These are phyloP conservation scores for Paratinospora sagittata DNA, from an alignment of 164 flowering plant genomes.

Conservation along the genomic window DNA sequence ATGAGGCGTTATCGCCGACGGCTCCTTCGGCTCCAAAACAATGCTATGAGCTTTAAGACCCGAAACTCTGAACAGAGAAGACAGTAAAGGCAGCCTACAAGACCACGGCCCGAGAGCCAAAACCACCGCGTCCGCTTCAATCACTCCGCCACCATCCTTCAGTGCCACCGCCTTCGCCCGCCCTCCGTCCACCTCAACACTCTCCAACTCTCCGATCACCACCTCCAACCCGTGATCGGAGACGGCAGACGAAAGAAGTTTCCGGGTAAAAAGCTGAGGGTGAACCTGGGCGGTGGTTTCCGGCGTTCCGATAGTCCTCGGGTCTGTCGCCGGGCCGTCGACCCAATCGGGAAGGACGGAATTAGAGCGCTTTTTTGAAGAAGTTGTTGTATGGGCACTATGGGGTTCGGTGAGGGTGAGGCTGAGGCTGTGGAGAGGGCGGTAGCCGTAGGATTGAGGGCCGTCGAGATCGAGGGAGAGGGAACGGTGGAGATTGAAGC, in stretches of 20 bases:
- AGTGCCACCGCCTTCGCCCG: slow-evolving; percentile 44
- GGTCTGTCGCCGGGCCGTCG: slow-evolving; percentile 46
- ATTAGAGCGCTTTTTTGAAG: too few relatives aligned
- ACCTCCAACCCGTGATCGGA: slow-evolving; percentile 53
- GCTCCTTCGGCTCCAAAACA: slow-evolving; percentile 63
- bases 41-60: slow-evolving; percentile 87
- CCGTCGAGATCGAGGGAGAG: too few relatives aligned
- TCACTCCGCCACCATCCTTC: slow-evolving; percentile 38
- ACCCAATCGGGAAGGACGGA: slow-evolving; percentile 54
- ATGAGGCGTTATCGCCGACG: slow-evolving; percentile 62
- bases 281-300: slow-evolving; percentile 94
- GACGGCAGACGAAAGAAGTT: slow-evolving; percentile 48
- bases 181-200: slow-evolving; percentile 46
- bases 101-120: slow-evolving; percentile 94
- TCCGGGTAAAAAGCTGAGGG: slow-evolving; percentile 67
- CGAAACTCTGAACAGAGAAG: slow-evolving; percentile 52
- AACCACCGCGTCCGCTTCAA: slow-evolving; percentile 66
- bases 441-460: too few relatives aligned
- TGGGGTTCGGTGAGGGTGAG: too few relatives aligned
- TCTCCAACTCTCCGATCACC: slow-evolving; percentile 68
- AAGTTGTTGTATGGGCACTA: too few relatives aligned
- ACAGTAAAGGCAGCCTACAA: slow-evolving; percentile 38
- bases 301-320: slow-evolving; percentile 53
- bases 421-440: too few relatives aligned
- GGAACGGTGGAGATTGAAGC: too few relatives aligned